phyloP scores from a whole-genome alignment of 345 rosid species.

The Rhodamnia argentea region DNA sequence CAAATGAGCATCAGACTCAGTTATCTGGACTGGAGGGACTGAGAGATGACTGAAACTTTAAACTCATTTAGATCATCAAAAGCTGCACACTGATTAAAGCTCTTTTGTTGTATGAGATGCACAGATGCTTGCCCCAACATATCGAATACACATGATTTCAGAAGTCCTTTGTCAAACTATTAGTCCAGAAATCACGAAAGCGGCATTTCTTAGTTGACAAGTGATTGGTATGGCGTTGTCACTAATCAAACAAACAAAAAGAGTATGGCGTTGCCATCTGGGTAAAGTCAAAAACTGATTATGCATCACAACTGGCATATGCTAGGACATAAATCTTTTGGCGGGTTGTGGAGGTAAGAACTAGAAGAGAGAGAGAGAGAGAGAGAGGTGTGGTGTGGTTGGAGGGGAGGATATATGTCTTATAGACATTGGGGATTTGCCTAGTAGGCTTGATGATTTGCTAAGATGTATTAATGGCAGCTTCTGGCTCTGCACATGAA shows the following conservation, averaged over 20 bases:
- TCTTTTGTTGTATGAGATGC: background rate
- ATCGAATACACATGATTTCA: background rate
- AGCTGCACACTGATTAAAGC: conserved; percentile 31
- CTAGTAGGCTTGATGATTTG: background rate
- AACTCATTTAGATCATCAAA: conserved; percentile 45
- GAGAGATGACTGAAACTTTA: conserved; percentile 63
- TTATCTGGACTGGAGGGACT: conserved; percentile 70
- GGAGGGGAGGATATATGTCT: background rate
- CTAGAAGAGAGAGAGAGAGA: too few relatives aligned
- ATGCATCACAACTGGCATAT: background rate
- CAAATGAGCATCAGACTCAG: conserved; percentile 70
- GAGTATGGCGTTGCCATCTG: background rate
- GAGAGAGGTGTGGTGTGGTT: too few relatives aligned
- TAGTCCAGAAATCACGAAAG: background rate
- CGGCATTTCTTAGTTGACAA: background rate
- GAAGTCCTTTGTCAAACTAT: background rate
- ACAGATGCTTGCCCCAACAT: background rate
- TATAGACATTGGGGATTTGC: background rate
- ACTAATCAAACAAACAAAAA: background rate
- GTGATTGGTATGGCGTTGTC: background rate
- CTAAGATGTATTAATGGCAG: background rate
- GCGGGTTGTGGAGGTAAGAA: background rate
- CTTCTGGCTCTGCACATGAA: background rate
- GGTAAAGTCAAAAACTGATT: background rate
- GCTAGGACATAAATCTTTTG: background rate